Conservation (phyloP, 176 grass and related monocot species). For the Thalia dealbata region DNA sequence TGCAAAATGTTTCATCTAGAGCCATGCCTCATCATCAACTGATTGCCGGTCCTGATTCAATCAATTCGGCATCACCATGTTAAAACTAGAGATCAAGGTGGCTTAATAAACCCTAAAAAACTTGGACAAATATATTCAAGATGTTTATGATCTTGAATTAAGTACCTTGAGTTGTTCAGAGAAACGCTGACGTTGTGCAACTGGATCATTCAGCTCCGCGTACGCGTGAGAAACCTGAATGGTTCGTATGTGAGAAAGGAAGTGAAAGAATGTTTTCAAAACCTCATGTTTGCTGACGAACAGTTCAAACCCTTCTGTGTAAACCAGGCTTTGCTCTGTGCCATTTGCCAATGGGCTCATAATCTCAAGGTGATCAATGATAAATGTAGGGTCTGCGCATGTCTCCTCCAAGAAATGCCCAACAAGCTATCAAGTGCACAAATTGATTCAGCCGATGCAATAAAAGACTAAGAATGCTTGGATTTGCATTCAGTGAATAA, state of each 20-base stretch:
- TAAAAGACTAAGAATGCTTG: too few species aligned
- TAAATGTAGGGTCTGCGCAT: conserved; percentile 81
- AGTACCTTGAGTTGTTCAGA: conserved; percentile 84
- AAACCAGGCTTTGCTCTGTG: conserved; percentile 55
- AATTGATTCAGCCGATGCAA: neutral
- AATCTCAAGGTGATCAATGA: conserved; percentile 93
- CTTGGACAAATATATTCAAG: neutral
- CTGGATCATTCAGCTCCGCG: conserved; percentile 6
- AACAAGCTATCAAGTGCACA: conserved; percentile 46
- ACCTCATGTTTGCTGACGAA: conserved; percentile 98
- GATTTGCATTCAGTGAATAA: too few species aligned
- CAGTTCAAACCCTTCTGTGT: conserved; percentile 86
- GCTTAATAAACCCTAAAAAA: neutral
- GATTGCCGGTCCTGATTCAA: conserved; percentile 78
- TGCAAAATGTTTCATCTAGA: conserved; percentile 88
- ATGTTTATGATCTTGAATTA: neutral
- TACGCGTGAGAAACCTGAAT: neutral
- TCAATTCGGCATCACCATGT: neutral
- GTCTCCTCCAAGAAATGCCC: conserved; percentile 91
- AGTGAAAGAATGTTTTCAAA: neutral
- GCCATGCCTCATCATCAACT: conserved; percentile 98
- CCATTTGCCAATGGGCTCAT: conserved; percentile 98
- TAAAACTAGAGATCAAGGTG: neutral
- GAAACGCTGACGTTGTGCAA: conserved; percentile 67
- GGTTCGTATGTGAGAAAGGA: conserved; percentile 15